phyloP scores from a whole-genome alignment of 2,329 filamentous ascomycete genomes.

The Pyrenochaeta sp. region DNA sequence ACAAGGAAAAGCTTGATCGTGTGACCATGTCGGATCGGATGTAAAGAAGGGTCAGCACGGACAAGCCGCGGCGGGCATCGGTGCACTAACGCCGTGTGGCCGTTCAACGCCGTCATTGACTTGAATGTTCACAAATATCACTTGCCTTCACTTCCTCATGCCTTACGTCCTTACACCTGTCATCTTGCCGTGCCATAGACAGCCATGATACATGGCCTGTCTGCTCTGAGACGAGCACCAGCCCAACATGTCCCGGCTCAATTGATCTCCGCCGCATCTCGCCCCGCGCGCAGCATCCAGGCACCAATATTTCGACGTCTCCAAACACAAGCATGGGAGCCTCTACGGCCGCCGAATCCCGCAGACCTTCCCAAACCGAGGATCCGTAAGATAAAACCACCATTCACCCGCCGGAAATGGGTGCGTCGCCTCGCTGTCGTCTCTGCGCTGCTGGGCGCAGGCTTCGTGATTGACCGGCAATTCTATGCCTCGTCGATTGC shows the following conservation, averaged over 20 bases:
- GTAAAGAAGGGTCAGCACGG: no score
- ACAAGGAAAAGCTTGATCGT: no score
- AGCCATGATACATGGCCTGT: slow-evolving; percentile 51
- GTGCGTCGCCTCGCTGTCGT: slow-evolving; percentile 74
- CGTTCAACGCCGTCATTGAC: no score
- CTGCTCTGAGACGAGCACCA: slow-evolving; percentile 40
- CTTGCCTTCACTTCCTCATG: slow-evolving; percentile 7
- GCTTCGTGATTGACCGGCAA: slow-evolving; percentile 74
- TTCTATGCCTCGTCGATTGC: slow-evolving; percentile 81
- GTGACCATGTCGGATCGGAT: no score
- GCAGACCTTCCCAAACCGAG: slow-evolving; percentile 69
- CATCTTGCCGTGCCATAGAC: slow-evolving; percentile 11
- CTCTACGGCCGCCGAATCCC: slow-evolving; percentile 73
- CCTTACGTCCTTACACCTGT: slow-evolving; percentile 40
- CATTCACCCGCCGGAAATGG: slow-evolving; percentile 75
- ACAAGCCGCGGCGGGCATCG: no score
- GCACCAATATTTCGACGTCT: slow-evolving; percentile 32
- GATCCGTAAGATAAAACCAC: slow-evolving; percentile 69
- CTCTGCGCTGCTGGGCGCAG: slow-evolving; percentile 64
- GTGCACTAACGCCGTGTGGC: no score
- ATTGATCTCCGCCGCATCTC: slow-evolving; percentile 25
- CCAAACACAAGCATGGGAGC: slow-evolving; percentile 51
- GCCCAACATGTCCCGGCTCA: slow-evolving; percentile 25
- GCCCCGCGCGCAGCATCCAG: slow-evolving; percentile 18
- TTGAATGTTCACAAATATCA: no score